Base-by-base conservation (phyloP, 106 monocot genomes). In the Dendrobium chrysotoxum region DNA sequence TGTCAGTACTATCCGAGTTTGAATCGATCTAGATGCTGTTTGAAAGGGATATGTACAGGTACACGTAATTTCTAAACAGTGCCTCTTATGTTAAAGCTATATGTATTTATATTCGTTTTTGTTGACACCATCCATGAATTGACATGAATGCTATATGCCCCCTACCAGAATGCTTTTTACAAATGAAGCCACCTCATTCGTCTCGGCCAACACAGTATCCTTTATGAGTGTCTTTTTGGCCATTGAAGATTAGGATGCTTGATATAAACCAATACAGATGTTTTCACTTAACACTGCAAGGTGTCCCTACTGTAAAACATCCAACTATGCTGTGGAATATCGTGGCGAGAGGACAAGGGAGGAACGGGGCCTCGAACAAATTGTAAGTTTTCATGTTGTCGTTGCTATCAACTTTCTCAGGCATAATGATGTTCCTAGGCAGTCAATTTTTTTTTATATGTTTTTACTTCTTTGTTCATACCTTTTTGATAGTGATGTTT, bases 21-120 rank as follows among this genome's bases (percentile, higher is more conserved):
- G 46, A 95, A 95, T 67, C 88, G 92, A 12, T 92, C 95, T 28
- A 88, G 82, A 58, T 95, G 95, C 85, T 95, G 95, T 77, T 84
- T 80, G 81, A 95, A 95, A 84, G 89, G 88, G 71, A 95, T 95
- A 53, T 95, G 95, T 50, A 95, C 95, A 78, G 92, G 92, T 92
- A 92, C 30, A 40, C 1, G 28, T 61, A 13, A 9, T n/a, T 64
- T 17, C 15, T 54, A 8, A 13, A 67, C 38, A 28, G 15, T 71
- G 38, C 13, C 38, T 71, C 71, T 31, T 13, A 28, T 7, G 45
- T 17, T 7, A 44, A 75, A 70, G 45, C 50, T 53, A 54, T 83
- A 8, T 58, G 10, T 18, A 25, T 23, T 18, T 41, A 9, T 17
- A 23, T 35, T 8, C 17, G 23, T 28, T 1, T 40, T 20, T 40